A percentile compares a stretch with the other conserved stretches of the same genome.
These are phyloP conservation scores for Eucalyptus marginata DNA, from an alignment of 345 rosid genomes.

Conservation along the genomic window DNA sequence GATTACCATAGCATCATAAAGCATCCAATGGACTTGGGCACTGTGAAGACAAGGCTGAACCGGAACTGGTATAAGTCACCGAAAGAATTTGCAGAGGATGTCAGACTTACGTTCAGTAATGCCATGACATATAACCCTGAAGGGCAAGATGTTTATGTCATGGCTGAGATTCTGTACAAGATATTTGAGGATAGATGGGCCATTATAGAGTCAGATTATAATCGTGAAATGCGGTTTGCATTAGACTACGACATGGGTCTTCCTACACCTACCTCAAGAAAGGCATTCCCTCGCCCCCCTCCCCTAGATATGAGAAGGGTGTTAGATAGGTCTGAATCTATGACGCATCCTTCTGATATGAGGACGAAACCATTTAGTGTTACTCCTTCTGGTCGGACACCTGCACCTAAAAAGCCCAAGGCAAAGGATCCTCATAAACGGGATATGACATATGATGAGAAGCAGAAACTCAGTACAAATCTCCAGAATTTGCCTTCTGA, in stretches of 20 bases:
- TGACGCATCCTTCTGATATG: constrained; percentile 30
- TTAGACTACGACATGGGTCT: constrained; percentile 41
- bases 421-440: constrained; percentile 93
- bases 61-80: constrained; percentile 87
- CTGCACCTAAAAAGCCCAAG: constrained; percentile 89
- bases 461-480: constrained; percentile 88
- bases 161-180: constrained; percentile 65
- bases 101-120: constrained; percentile 91
- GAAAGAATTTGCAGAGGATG: constrained; percentile 93
- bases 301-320: constrained; percentile 75
- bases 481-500: constrained; percentile 87
- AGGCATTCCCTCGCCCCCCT: constrained; percentile 46
- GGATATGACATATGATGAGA: constrained; percentile 97
- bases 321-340: constrained; percentile 67
- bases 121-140: constrained; percentile 92
- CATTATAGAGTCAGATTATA: constrained; percentile 66
- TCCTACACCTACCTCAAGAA: constrained; percentile 50
- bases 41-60: constrained; percentile 57
- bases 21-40: constrained; percentile 97
- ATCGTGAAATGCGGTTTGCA: constrained; percentile 52
- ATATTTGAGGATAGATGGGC: constrained; percentile 90
- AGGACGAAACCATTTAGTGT: constrained; percentile 39
- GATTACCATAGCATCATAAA: constrained; percentile 74
- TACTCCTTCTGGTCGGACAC: constrained; percentile 79
- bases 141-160: constrained; percentile 95